A percentile compares a stretch with the other conserved stretches of the same genome.
Evolutionary conservation across 225 moss, liverwort and hornwort species (phyloP).

Genomic region (Pseudisothecium myosuroides): DNA sequence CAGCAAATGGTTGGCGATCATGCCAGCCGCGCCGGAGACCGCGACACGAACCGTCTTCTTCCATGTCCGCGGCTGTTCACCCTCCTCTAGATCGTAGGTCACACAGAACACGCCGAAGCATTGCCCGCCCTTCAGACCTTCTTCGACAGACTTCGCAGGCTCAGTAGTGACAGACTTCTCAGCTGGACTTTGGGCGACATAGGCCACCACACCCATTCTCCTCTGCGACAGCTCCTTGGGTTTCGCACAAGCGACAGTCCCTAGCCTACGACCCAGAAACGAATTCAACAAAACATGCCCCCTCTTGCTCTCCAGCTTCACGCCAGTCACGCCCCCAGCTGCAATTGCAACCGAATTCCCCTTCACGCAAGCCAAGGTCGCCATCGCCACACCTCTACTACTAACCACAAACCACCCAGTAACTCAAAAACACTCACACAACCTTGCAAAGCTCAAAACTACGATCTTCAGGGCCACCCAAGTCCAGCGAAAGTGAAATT

Average conservation of each 20-base stretch:
- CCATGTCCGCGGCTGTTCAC: conserved; percentile 77
- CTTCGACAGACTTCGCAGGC: conserved; percentile 1
- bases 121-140: conserved; percentile 5
- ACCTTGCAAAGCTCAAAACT: background rate
- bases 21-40: conserved; percentile 89
- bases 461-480: background rate
- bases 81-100: conserved; percentile 87
- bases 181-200: conserved; percentile 19
- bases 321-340: background rate
- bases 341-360: conserved; percentile 8
- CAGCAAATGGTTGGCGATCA: conserved; percentile 78
- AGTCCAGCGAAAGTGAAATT: background rate
- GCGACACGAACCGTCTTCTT: conserved; percentile 83
- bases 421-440: background rate
- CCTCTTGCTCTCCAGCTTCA: background rate
- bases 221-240: background rate
- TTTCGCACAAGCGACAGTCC: background rate
- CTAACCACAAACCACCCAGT: background rate
- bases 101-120: conserved; percentile 94
- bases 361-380: conserved; percentile 10
- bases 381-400: conserved; percentile 9
- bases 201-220: conserved; percentile 9
- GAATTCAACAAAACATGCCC: background rate
- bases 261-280: conserved; percentile 23
- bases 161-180: conserved; percentile 14